Percentiles rank a stretch among this genome's conserved stretches.
Conservation (phyloP, 805 yeast species). For the Spathaspora arborariae region DNA sequence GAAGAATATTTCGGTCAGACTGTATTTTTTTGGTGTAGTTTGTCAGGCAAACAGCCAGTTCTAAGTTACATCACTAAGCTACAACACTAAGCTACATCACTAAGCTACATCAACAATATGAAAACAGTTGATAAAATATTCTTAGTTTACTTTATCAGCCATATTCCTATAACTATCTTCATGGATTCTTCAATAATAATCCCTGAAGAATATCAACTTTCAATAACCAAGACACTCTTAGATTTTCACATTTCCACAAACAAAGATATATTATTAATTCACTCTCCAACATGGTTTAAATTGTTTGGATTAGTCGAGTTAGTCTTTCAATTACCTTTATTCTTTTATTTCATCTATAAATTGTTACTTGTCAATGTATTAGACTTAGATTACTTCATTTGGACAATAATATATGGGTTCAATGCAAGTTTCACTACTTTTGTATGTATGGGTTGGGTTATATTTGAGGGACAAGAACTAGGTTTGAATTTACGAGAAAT, state of each 20-base stretch:
- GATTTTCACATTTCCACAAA: constrained; percentile 60
- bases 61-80: neutral
- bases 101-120: constrained; percentile 1
- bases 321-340: constrained; percentile 75
- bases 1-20: neutral
- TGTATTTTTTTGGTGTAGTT: neutral
- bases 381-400: constrained; percentile 16
- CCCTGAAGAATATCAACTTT: constrained; percentile 46
- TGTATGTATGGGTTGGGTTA: constrained; percentile 60
- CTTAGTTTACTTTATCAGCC: constrained; percentile 53
- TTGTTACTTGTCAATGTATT: constrained; percentile 8
- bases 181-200: constrained; percentile 73
- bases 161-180: constrained; percentile 69
- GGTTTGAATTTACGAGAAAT: constrained; percentile 38
- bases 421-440: constrained; percentile 81
- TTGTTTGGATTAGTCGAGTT: constrained; percentile 72
- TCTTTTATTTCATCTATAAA: constrained; percentile 42
- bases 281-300: constrained; percentile 69
- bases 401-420: constrained; percentile 65
- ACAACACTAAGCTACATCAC: neutral
- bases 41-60: too few species aligned
- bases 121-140: constrained; percentile 39
- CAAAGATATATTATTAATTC: constrained; percentile 64
- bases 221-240: constrained; percentile 47
- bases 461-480: constrained; percentile 25